phyloP scores from a whole-genome alignment of 805 yeast genomes.

The Candida yuanshanica region DNA sequence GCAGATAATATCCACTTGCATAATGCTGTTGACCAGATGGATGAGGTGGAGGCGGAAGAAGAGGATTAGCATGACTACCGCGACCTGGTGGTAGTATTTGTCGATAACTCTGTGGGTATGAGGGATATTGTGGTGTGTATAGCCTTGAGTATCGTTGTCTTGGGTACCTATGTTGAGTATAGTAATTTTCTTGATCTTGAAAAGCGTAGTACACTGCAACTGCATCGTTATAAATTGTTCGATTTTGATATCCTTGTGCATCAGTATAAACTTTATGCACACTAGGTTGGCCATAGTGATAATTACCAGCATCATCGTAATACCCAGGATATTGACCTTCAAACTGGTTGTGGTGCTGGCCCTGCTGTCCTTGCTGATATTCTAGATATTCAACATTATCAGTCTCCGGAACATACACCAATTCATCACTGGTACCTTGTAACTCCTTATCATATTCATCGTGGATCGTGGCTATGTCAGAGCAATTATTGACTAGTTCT shows the following conservation, averaged over 20 bases:
- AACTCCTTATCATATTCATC: too few species aligned
- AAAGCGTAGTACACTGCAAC: not conserved
- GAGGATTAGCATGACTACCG: not conserved
- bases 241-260: not conserved
- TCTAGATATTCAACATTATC: not conserved
- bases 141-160: not conserved
- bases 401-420: not conserved
- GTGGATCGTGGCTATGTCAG: too few species aligned
- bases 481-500: too few species aligned
- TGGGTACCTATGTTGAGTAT: not conserved
- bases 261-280: not conserved
- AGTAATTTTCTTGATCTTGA: not conserved
- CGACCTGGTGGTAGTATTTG: not conserved
- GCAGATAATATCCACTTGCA: too few species aligned
- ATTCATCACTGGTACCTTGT: too few species aligned
- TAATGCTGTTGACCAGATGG: too few species aligned
- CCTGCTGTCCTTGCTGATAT: not conserved
- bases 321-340: constrained; percentile 1
- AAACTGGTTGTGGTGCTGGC: not conserved
- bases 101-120: not conserved
- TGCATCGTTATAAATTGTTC: too few species aligned
- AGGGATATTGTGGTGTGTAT: not conserved
- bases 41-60: constrained; percentile 1
- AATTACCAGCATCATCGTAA: not conserved
- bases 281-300: not conserved